Percentiles rank a stretch among this genome's conserved stretches.
phyloP scores from a whole-genome alignment of 225 moss, liverwort and hornwort genomes.

The Sphagnum contortum region DNA sequence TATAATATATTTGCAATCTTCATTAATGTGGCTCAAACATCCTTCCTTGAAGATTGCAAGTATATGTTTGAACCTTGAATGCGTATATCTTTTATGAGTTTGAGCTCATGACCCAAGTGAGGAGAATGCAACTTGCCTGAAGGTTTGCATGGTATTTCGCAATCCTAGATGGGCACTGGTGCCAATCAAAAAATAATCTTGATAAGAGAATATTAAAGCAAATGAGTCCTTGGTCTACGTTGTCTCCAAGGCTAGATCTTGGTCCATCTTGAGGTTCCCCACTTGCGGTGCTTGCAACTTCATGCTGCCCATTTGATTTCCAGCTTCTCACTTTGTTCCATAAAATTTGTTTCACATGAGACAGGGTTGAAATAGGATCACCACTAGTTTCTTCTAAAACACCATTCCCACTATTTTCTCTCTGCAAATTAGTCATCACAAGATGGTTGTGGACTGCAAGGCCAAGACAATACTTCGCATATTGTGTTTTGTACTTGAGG shows the following conservation, averaged over 20 bases:
- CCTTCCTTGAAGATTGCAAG: too few species aligned
- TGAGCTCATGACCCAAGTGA: too few species aligned
- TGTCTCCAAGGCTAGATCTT: not conserved
- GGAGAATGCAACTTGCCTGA: constrained; percentile 20
- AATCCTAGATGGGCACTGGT: constrained; percentile 23
- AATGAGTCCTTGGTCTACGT: constrained; percentile 19
- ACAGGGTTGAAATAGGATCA: too few species aligned
- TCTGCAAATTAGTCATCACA: constrained; percentile 7
- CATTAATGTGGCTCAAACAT: too few species aligned
- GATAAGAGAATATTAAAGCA: constrained; percentile 27
- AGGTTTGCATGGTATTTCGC: constrained; percentile 17
- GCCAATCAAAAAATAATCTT: constrained; percentile 47
- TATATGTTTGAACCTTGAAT: too few species aligned
- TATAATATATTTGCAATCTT: too few species aligned
- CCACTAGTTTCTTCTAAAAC: not conserved
- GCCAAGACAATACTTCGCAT: constrained; percentile 24
- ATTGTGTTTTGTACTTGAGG: constrained; percentile 36
- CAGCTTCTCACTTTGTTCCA: not conserved
- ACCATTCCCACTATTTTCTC: not conserved
- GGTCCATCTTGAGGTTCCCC: constrained; percentile 2
- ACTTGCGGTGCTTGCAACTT: not conserved
- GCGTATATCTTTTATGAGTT: too few species aligned
- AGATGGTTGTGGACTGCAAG: constrained; percentile 27
- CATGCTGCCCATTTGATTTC: not conserved
- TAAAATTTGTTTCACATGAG: not conserved